Evolutionary conservation across 768 basidiomycete genomes (phyloP).

Genomic region (Macrocybe gigantea): DNA sequence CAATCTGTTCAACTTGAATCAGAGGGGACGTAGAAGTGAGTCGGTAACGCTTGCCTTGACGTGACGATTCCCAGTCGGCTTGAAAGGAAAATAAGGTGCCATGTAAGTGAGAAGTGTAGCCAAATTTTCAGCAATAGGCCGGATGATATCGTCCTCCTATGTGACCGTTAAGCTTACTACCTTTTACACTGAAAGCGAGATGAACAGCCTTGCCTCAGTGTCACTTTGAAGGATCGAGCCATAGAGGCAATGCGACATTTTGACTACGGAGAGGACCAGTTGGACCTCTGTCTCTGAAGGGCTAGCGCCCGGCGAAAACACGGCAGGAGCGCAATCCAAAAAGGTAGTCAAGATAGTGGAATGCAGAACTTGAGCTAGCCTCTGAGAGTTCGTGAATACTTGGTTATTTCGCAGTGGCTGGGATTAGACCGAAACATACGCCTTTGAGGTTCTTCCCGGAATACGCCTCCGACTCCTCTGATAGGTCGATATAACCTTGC

Average conservation of each 20-base stretch:
- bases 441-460: too few relatives aligned
- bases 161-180: conserved; percentile 7
- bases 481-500: too few relatives aligned
- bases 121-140: conserved; percentile 40
- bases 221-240: conserved; percentile 42
- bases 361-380: conserved; percentile 69
- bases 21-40: not conserved
- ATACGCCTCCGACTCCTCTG: too few relatives aligned
- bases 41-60: conserved; percentile 41
- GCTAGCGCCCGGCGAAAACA: conserved; percentile 63
- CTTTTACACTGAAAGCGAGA: not conserved
- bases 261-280: conserved; percentile 49
- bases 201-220: conserved; percentile 26
- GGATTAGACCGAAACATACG: too few relatives aligned
- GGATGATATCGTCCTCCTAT: conserved; percentile 17
- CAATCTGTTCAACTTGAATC: conserved; percentile 37
- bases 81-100: conserved; percentile 82
- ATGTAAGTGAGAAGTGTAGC: conserved; percentile 64
- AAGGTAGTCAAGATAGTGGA: conserved; percentile 77
- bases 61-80: conserved; percentile 39
- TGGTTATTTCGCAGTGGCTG: too few relatives aligned
- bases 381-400: conserved; percentile 28
- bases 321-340: conserved; percentile 80
- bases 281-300: conserved; percentile 57
- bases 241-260: conserved; percentile 59